A percentile compares a stretch with the other conserved stretches of the same genome.
phyloP scores from a whole-genome alignment of 441 rosid species.

The Brassica hybrid region DNA sequence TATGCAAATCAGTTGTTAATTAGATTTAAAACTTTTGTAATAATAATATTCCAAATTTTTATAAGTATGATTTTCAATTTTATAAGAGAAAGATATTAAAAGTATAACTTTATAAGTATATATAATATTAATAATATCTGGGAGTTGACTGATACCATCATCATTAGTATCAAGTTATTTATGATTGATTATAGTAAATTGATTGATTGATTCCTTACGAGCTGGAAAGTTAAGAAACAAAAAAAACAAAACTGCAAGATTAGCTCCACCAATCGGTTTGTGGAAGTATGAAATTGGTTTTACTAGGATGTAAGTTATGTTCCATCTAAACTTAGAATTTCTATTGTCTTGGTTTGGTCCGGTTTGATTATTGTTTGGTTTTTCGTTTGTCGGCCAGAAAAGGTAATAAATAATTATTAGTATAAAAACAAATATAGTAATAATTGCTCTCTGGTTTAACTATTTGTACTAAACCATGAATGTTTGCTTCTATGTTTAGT shows the following conservation, averaged over 20 bases:
- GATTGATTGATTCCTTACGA: not conserved
- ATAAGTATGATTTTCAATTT: not conserved
- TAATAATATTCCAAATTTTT: not conserved
- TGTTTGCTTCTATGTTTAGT: not conserved
- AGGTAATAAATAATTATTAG: not conserved
- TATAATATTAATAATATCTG: too few relatives aligned
- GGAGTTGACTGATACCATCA: too few relatives aligned
- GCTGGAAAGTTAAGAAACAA: not conserved
- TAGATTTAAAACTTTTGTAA: not conserved
- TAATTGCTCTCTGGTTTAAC: not conserved
- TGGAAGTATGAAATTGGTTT: not conserved
- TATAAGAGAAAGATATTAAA: too few relatives aligned
- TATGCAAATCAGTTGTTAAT: not conserved
- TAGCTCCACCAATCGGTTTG: too few relatives aligned
- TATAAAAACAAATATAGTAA: not conserved
- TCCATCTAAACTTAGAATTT: too few relatives aligned
- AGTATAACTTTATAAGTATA: too few relatives aligned
- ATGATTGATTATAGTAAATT: not conserved
- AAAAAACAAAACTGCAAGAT: too few relatives aligned
- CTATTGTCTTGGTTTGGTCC: not conserved
- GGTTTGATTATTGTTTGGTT: not conserved
- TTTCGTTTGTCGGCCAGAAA: not conserved
- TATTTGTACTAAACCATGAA: conserved; percentile 2
- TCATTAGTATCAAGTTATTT: too few relatives aligned
- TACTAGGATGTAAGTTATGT: not conserved